Evolutionary conservation across 2,329 filamentous ascomycete species (phyloP).

Genomic region (Pseudogymnoascus sp.): DNA sequence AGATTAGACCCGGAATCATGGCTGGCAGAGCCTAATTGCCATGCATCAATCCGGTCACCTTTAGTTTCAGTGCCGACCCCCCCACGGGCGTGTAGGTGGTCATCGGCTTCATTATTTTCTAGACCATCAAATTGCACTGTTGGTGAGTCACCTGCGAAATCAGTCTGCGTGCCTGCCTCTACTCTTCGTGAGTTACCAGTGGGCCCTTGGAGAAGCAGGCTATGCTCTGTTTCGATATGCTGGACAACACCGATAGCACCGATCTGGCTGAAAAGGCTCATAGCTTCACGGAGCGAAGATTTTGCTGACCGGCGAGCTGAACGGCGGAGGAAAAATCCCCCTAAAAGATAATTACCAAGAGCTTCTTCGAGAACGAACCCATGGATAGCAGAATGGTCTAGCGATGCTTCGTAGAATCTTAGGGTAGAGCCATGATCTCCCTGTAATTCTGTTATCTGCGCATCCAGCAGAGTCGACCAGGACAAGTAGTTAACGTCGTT

Average conservation of each 20-base stretch:
- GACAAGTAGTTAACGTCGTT: conserved; percentile 63
- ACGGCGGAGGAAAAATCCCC: conserved; percentile 58
- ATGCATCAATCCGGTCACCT: conserved; percentile 53
- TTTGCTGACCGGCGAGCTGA: conserved; percentile 60
- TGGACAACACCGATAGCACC: conserved; percentile 62
- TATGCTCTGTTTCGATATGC: conserved; percentile 59
- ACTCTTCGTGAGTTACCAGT: conserved; percentile 48
- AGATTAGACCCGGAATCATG: conserved; percentile 53
- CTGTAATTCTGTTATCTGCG: conserved; percentile 57
- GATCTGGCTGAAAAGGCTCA: conserved; percentile 59
- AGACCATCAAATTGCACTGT: conserved; percentile 44
- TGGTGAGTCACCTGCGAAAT: conserved; percentile 51
- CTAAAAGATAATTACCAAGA: conserved; percentile 64
- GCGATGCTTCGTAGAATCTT: conserved; percentile 56
- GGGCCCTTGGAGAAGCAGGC: conserved; percentile 55
- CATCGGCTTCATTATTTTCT: conserved; percentile 31
- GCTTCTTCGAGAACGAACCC: conserved; percentile 64
- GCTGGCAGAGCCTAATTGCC: conserved; percentile 49
- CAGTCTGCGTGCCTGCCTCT: conserved; percentile 62
- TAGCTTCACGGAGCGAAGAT: conserved; percentile 57
- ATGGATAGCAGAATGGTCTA: conserved; percentile 64
- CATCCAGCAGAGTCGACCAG: conserved; percentile 61
- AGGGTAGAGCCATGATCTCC: conserved; percentile 50
- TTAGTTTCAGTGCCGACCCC: conserved; percentile 35
- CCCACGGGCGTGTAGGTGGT: conserved; percentile 32